Base-by-base conservation (phyloP, 306 rosid genomes). In the Vigna reflexopilosa region DNA sequence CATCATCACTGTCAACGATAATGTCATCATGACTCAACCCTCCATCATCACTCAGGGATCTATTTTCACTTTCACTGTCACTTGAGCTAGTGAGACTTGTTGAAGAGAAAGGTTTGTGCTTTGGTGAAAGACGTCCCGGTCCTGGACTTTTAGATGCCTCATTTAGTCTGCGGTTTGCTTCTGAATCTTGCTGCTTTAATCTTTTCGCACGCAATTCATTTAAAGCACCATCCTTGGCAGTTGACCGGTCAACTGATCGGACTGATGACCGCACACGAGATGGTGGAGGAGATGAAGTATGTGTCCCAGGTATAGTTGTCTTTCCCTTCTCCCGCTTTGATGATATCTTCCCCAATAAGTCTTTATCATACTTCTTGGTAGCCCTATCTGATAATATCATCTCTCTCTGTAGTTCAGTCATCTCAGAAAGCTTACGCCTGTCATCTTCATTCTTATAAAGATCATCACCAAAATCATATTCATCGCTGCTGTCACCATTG, bases 321-420 rank as follows among this genome's bases (percentile, higher is more conserved):
- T 88, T 93, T 63, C 93, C 97, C 72, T 90, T 93, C 38, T 91
- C 97, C 73, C 89, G 88, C 80, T 92, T 92, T 1, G 90, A 85
- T 32, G 87, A 83, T 76, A 95, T 77, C 82, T 90, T 93, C 71
- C 88, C 98, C 87, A 90, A 84, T 10, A 93, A 82, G 75, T 74
- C 86, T 77, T 87, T 95, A 82, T 95, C 98, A 68, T 81, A 86
- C 67, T 93, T 95, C 89, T 93, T 95, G 13, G 85, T 38, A 15
- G 98, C 98, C 79, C 99, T 91, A 32, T 95, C 97, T 0, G 96
- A 85, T 77, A 95, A 83, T 71, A 95, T 95, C 91, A 93, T 91
- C 90, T 95, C 99, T 80, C 99, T 93, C 77, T 95, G 91, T 78
- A 95, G 91, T 80, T 95, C 99, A 77, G 97, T 85, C 99, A 95